Base-by-base conservation (phyloP, 441 rosid genomes). In the Arabidopsis hybrid region DNA sequence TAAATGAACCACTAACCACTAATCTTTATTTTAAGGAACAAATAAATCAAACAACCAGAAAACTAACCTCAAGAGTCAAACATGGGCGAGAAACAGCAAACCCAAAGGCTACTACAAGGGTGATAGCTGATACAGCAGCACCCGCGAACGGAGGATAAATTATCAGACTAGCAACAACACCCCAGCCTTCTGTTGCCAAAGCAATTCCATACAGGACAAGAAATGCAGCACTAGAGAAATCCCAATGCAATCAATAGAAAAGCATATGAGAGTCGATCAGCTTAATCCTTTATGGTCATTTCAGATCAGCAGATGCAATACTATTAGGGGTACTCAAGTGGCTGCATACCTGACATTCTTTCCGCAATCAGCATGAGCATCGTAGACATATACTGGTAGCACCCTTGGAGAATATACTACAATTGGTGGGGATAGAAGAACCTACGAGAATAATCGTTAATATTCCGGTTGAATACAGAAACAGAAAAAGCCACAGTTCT, bases 71-170 rank as follows among this genome's bases (percentile, higher is more conserved):
- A 62, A 96, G 97, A 77, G 98, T 92, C 79, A 96, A 82, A 82
- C 99, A 96, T 10, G 99, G 97, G 73, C 99, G 98, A 75, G 99
- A 96, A 78, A 96, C 99, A 17, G 99, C 99, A 81, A 96, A 96
- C 32, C 99, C 99, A 74, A 96, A 96, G 64, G 99, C 94, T 68
- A 96, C 95, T 74, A 96, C 99, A 77, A 96, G 97, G 66, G 98
- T 91, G 75, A 95, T 84, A 57, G 99, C 99, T 17, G 99, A 96
- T 52, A 96, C 99, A 74, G 99, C 98, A 81, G 99, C 98, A 79
- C 99, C 99, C 79, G 99, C 99, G 83, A 92, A 96, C 14, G 99
- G 99, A 56, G 99, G 99, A 85, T 92, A 91, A 72, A 96, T 92
- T 75, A 79, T 87, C 86, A 96, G 90, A 86, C 99, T 96, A 71